phyloP scores from a whole-genome alignment of 2,329 filamentous ascomycete genomes.

The Talaromyces albobiverticillius region DNA sequence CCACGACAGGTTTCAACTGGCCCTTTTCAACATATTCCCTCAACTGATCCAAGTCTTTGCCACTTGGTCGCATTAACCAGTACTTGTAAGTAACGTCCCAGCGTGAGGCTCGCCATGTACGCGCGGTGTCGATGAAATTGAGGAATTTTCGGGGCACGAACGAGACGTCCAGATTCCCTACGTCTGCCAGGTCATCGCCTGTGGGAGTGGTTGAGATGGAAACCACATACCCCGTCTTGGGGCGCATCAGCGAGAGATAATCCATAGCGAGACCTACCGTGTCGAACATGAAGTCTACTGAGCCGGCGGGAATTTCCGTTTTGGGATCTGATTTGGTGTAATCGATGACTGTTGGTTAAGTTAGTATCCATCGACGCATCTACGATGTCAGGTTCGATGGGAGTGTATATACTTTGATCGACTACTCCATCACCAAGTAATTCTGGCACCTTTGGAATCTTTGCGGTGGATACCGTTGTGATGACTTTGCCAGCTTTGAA shows the following conservation, averaged over 20 bases:
- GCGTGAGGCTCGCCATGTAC: conserved; percentile 42
- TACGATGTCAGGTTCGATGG: no score
- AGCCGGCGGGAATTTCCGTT: conserved; percentile 38
- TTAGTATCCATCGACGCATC: no score
- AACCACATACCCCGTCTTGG: conserved; percentile 32
- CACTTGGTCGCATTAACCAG: conserved; percentile 39
- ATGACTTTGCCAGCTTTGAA: conserved; percentile 52
- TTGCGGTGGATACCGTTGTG: conserved; percentile 52
- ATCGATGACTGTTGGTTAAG: conserved; percentile 39
- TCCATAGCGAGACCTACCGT: conserved; percentile 43
- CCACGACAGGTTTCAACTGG: conserved; percentile 43
- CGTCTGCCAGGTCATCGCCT: conserved; percentile 30
- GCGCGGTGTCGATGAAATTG: conserved; percentile 34
- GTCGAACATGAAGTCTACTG: conserved; percentile 51
- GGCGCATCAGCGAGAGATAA: conserved; percentile 42
- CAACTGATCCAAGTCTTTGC: conserved; percentile 41
- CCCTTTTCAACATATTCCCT: conserved; percentile 43
- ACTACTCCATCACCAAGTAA: conserved; percentile 44
- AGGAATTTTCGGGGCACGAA: conserved; percentile 25
- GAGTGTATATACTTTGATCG: conserved; percentile 44
- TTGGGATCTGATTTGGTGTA: conserved; percentile 45
- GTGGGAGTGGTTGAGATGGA: conserved; percentile 34
- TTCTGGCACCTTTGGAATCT: conserved; percentile 46
- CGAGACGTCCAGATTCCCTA: conserved; percentile 26
- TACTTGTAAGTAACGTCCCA: conserved; percentile 45